Evolutionary conservation across 169 alveolate species (phyloP).

Genomic region (Besnoitia besnoiti): DNA sequence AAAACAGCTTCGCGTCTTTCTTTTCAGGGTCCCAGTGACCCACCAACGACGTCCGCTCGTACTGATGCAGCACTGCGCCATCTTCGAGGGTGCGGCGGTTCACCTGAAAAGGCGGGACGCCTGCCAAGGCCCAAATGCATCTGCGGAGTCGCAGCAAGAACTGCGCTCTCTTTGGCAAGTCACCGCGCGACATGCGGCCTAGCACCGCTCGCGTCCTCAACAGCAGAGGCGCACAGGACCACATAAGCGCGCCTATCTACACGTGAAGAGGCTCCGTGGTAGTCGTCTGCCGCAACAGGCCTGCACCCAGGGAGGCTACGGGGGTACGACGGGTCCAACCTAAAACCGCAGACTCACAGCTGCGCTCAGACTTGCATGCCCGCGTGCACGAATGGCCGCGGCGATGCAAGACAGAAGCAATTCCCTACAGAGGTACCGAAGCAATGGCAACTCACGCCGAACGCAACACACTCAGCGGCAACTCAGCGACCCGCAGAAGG

Average conservation of each 20-base stretch:
- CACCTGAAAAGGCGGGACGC: slow-evolving; percentile 32
- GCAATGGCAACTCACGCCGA: background rate
- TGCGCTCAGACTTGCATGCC: too few species aligned
- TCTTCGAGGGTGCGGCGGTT: background rate
- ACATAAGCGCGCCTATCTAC: too few species aligned
- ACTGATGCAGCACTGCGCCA: slow-evolving; percentile 5
- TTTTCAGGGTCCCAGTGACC: slow-evolving; percentile 52
- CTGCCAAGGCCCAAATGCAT: background rate
- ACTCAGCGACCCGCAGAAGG: background rate
- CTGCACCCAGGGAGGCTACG: background rate
- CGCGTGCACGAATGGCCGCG: too few species aligned
- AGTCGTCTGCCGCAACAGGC: background rate
- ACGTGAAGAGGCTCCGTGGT: background rate
- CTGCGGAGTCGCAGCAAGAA: background rate
- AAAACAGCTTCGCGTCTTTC: slow-evolving; percentile 27
- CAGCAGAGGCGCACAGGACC: background rate
- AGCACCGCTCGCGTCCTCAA: background rate
- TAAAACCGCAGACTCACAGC: too few species aligned
- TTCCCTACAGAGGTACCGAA: background rate
- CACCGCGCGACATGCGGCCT: too few species aligned
- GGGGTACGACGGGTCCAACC: too few species aligned
- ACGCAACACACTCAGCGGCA: background rate
- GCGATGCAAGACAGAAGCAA: background rate
- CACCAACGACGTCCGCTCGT: slow-evolving; percentile 53
- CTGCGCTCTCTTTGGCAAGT: too few species aligned